These are phyloP conservation scores for Kwoniella heveanensis DNA, from an alignment of 768 basidiomycete genomes.

Conservation along the genomic window DNA sequence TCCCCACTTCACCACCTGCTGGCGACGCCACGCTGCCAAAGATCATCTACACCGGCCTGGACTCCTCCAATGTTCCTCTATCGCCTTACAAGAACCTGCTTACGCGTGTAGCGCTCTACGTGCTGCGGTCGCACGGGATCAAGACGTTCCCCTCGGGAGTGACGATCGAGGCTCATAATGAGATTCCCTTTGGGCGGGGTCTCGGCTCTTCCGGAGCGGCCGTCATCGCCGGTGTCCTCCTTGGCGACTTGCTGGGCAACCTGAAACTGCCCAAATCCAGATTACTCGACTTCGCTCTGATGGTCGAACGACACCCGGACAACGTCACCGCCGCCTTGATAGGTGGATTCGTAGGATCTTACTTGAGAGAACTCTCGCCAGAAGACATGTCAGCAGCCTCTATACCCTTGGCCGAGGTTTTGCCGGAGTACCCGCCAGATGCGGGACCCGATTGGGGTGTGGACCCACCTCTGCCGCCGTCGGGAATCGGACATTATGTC, in stretches of 20 bases:
- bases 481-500: constrained; percentile 91
- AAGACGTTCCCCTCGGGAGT: constrained; percentile 74
- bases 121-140: constrained; percentile 84
- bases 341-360: constrained; percentile 95
- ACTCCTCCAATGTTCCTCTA: constrained; percentile 85
- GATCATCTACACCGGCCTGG: constrained; percentile 83
- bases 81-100: constrained; percentile 95
- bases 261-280: constrained; percentile 70
- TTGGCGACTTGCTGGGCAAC: constrained; percentile 79
- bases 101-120: constrained; percentile 95
- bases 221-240: constrained; percentile 93
- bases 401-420: constrained; percentile 90
- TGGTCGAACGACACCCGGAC: constrained; percentile 99
- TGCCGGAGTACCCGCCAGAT: constrained; percentile 92
- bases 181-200: constrained; percentile 97
- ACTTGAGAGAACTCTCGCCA: constrained; percentile 83
- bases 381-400: constrained; percentile 78
- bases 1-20: constrained; percentile 57
- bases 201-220: constrained; percentile 97
- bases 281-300: constrained; percentile 90
- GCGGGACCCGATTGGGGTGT: constrained; percentile 89
- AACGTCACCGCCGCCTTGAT: constrained; percentile 97
- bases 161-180: constrained; percentile 76
- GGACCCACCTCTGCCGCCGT: constrained; percentile 81
- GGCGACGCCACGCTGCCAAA: constrained; percentile 57